Evolutionary conservation across 2,329 filamentous ascomycete species (phyloP), one percentile per base, ranked within the genome.

Genomic region (Colletotrichum neosansevieriae): DNA sequence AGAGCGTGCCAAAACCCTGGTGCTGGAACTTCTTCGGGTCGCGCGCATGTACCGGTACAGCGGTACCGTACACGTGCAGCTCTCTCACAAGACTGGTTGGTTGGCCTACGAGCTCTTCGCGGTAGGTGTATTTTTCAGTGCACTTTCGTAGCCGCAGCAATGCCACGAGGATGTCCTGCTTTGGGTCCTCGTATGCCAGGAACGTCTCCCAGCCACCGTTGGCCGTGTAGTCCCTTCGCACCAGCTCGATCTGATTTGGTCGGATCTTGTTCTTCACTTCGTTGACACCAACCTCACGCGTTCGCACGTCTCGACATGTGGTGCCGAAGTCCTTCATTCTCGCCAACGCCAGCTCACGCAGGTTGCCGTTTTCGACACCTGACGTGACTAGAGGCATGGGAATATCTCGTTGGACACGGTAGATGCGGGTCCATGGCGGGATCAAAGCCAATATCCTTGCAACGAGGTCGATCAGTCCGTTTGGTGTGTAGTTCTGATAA

Each of bases 371-470:
- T 81, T 99, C 96, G 0, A 99, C 96, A 45, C 96, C 96, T 0
- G 95, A 97, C 0, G 96, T 98, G n/a, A 99, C 97, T 24, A 99
- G 86, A 0, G 96, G 96, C 96, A 99, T 99, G n/a, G 96, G 96
- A 67, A 99, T 99, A 81, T 99, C 96, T 78, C 96, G 90, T 83
- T 99, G 96, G 0, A 99, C 96, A 69, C 96, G 94, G 83, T 99
- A 99, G 75, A 99, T 99, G 71, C 96, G 90, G 0, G 97, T 99
- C 96, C 96, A 99, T 1, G 96, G 96, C 1, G 96, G 96, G 0
- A 99, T 92, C 2, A 99, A 86, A 0, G 96, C 96, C 70, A 99
- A 83, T 59, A 99, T 99, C n/a, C 96, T 90, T 3, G 96, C 97
- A 0, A 99, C 94, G 15, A 99, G 89, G 77, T 99, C 96, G 70